Evolutionary conservation across 768 basidiomycete genomes (phyloP).

Genomic region (Trametes meyenii): DNA sequence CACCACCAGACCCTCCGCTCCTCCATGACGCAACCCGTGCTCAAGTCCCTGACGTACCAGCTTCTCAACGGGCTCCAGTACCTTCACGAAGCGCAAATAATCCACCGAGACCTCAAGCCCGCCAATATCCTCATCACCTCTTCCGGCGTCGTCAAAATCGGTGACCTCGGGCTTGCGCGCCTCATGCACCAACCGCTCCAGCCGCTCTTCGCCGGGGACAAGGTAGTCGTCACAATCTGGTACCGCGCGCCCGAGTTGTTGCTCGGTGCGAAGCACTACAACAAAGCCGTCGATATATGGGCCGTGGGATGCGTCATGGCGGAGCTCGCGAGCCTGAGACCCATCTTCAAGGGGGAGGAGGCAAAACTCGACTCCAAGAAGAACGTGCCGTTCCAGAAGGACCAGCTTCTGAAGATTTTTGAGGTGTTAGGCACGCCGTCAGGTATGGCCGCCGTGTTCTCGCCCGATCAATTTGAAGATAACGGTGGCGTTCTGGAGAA

Average conservation of each 20-base stretch:
- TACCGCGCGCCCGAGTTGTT: constrained; percentile 97
- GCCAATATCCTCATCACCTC: constrained; percentile 97
- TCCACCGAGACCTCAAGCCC: constrained; percentile 97
- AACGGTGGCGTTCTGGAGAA: constrained; percentile 45
- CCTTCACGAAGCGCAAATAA: constrained; percentile 91
- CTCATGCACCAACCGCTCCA: constrained; percentile 91
- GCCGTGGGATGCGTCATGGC: constrained; percentile 98
- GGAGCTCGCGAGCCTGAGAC: constrained; percentile 88
- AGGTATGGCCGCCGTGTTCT: constrained; percentile 47
- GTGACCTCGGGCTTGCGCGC: constrained; percentile 94
- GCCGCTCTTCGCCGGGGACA: constrained; percentile 90
- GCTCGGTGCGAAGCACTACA: constrained; percentile 96
- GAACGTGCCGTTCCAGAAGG: constrained; percentile 94
- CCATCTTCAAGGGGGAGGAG: constrained; percentile 99
- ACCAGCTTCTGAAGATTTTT: constrained; percentile 94
- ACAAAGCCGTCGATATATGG: constrained; percentile 96
- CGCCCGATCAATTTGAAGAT: not conserved
- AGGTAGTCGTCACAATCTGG: constrained; percentile 99
- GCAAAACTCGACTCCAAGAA: constrained; percentile 97
- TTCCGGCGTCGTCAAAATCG: constrained; percentile 91
- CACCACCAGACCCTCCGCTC: constrained; percentile 88
- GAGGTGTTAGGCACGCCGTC: constrained; percentile 91
- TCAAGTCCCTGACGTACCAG: constrained; percentile 94
- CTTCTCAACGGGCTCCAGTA: constrained; percentile 93
- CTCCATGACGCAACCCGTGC: constrained; percentile 71